These are phyloP conservation scores for Colletotrichum aenigma DNA, from an alignment of 2,329 filamentous ascomycete species.

Conservation along the genomic window DNA sequence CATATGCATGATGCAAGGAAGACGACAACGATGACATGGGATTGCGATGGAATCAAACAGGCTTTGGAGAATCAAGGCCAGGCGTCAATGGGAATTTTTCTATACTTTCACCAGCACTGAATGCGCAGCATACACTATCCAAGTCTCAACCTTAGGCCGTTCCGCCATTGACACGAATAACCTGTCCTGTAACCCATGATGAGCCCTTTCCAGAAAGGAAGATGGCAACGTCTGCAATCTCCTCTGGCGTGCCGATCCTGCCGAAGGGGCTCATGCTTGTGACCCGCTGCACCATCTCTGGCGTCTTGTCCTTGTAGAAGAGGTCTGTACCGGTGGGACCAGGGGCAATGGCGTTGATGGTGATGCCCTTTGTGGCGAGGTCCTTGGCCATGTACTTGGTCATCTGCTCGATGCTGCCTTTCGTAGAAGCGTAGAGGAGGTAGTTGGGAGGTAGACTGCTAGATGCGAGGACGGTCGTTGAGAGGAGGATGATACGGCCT, in stretches of 20 bases:
- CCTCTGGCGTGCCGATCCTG: constrained; percentile 30
- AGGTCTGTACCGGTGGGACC: constrained; percentile 59
- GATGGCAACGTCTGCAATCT: constrained; percentile 45
- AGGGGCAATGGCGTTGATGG: constrained; percentile 44
- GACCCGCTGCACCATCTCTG: constrained; percentile 47
- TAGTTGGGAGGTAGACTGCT: constrained; percentile 48
- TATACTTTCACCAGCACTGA: not conserved
- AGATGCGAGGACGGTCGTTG: constrained; percentile 41
- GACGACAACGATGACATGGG: not conserved
- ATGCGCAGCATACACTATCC: not conserved
- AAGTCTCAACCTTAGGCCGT: constrained; percentile 15
- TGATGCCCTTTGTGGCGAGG: constrained; percentile 48
- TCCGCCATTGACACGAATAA: constrained; percentile 41
- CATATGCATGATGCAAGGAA: not conserved
- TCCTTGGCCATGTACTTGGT: constrained; percentile 60
- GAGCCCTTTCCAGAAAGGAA: constrained; percentile 33
- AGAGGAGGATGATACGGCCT: constrained; percentile 56
- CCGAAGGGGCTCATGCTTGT: constrained; percentile 25
- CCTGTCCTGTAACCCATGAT: constrained; percentile 49
- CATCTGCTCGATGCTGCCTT: constrained; percentile 66
- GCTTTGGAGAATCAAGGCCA: not conserved
- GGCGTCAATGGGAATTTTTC: not conserved
- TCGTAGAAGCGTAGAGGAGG: constrained; percentile 58
- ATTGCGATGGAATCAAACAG: not conserved
- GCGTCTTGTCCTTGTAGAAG: constrained; percentile 55